phyloP scores from a whole-genome alignment of 139 green algal species.

The Eudorina sp. region DNA sequence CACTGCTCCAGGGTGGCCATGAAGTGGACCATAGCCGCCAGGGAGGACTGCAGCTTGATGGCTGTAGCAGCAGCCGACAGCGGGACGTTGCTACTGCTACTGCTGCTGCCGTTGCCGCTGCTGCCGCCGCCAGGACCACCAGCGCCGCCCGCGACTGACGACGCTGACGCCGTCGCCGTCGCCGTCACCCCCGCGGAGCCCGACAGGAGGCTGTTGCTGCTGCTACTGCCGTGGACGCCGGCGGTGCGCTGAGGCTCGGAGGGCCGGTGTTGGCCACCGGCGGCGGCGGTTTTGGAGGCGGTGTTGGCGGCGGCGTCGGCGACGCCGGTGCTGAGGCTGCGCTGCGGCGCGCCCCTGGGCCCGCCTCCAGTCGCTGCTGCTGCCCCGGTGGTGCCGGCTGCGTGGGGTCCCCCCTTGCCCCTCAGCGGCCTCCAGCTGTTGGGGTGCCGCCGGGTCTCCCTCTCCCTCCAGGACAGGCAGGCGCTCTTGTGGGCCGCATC shows the following conservation, averaged over 20 bases:
- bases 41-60: neutral
- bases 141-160: too few species aligned
- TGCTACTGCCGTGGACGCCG: neutral
- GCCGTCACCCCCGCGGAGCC: neutral
- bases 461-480: constrained; percentile 20
- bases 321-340: constrained; percentile 8
- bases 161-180: neutral
- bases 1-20: constrained; percentile 38
- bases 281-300: neutral
- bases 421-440: constrained; percentile 29
- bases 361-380: too few species aligned
- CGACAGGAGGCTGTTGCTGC: neutral
- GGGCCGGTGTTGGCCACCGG: neutral
- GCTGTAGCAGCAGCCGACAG: neutral
- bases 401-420: neutral
- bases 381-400: too few species aligned
- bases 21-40: constrained; percentile 32
- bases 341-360: too few species aligned
- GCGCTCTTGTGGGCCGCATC: constrained; percentile 38
- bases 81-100: too few species aligned
- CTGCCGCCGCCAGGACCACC: neutral
- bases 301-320: neutral
- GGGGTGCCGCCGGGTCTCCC: neutral
- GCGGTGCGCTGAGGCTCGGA: neutral
- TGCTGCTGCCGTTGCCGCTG: neutral